Base-by-base conservation (phyloP, 192 early-diverging fungal species). In the Coemansia sp. region DNA sequence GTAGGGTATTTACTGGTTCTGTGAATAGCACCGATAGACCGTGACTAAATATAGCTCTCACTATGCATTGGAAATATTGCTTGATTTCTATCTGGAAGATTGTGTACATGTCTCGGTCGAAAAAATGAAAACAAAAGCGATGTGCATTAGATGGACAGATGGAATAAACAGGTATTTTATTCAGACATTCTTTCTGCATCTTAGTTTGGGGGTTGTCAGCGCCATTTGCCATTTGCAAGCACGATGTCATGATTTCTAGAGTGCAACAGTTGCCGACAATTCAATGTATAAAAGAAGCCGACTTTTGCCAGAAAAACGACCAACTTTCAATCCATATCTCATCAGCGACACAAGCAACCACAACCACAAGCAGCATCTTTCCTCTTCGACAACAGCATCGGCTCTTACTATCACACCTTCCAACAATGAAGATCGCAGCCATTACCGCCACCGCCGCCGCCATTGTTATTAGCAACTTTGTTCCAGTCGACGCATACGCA, bases 371-470 rank as follows among this genome's bases (percentile, higher is more conserved):
- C n/a, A n/a, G n/a, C n/a, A n/a, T n/a, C n/a, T n/a, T n/a, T n/a
- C n/a, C n/a, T n/a, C n/a, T 33, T 34, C 55, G 6, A 37, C 36
- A 57, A 42, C 40, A 25, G 17, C 57, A 41, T 31, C 42, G 7
- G 14, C 55, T 23, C 23, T 27, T 30, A 42, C 11, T 9, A 31
- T n/a, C 44, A 6, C 36, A 6, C n/a, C n/a, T n/a, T n/a, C n/a
- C n/a, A 44, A 13, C 41, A 50, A 68, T 68, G 67, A 68, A 68
- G 47, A 44, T 68, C 27, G 14, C 53, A 37, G 33, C 60, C 28
- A 33, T 68, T 13, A 53, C 67, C 59, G 29, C 50, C 2, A 22
- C 50, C 14, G 29, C 29, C 13, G 54, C 36, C 37, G 54, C 36
- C 37, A 28, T 68, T 58, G 67, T 54, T 6, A 41, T 61, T 0